Evolutionary conservation across 2,329 filamentous ascomycete species (phyloP), one percentile per base, ranked within the genome.

Genomic region (Penicillium polonicum): DNA sequence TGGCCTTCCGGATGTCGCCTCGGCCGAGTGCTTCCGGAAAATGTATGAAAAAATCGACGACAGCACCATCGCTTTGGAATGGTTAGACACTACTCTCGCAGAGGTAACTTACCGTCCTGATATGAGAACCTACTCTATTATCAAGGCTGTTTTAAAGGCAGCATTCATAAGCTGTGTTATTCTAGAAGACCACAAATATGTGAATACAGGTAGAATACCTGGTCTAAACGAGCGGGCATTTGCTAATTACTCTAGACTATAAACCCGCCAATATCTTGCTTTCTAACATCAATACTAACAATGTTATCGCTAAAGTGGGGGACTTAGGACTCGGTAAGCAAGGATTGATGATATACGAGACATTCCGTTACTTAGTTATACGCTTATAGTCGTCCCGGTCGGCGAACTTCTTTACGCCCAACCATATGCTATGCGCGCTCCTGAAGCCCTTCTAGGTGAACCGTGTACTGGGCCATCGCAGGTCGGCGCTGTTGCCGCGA

Each of bases 401-500:
- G 36, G 36, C 19, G 13, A 41, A 17, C 27, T 42, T 15, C 2
- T 23, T 23, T 8, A 41, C 25, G 48, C 48, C 27, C 48, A 51
- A 13, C 48, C 36, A 51, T 51, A 42, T 42, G 48, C 48, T 12
- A 51, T 51, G 27, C 48, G 48, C 8, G 48, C 48, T 2, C 36
- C 25, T n/a, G 36, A 51, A 31, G 48, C 31, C 19, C 42, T 41
- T 13, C 36, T 51, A n/a, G 48, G 48, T 13, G 2, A 51, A 41
- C 2, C 25, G 4, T 51, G 48, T 2, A 21, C 36, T n/a, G 48
- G n/a, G 36, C 25, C 19, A 33, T 42, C 48, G 27, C 25, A 51
- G 27, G 36, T 51, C 36, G 33, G 48, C 36, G 36, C 48, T 13
- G 25, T 50, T 50, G 48, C n/a, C 17, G 36, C 36, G 13, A 50